Evolutionary conservation across 192 early-diverging fungal species (phyloP).

Genomic region (Lobosporangium transversale): DNA sequence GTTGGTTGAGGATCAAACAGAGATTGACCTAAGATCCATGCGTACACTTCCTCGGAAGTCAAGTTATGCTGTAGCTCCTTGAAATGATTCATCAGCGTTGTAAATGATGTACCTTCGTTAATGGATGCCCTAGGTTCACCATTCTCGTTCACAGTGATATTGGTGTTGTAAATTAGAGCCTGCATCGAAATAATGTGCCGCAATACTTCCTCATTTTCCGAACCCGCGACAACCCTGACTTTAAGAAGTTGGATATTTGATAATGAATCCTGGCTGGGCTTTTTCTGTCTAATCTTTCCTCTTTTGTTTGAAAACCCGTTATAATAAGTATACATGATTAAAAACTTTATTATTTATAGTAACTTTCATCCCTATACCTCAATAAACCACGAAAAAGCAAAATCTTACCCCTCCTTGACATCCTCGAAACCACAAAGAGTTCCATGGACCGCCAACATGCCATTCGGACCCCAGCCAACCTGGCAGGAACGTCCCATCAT

Average conservation of each 20-base stretch:
- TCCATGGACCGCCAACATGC: slow-evolving; percentile 71
- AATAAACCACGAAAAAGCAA: not conserved
- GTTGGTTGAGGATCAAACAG: slow-evolving; percentile 34
- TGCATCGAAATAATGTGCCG: slow-evolving; percentile 28
- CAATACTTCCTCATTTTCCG: slow-evolving; percentile 9
- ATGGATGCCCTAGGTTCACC: slow-evolving; percentile 27
- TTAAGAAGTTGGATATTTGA: slow-evolving; percentile 17
- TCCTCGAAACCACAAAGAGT: slow-evolving; percentile 21
- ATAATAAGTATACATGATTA: too few relatives aligned
- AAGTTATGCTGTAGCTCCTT: slow-evolving; percentile 25
- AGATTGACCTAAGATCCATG: slow-evolving; percentile 42
- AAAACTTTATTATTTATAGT: too few relatives aligned
- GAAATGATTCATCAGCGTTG: slow-evolving; percentile 24
- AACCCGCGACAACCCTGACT: slow-evolving; percentile 9
- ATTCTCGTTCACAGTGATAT: slow-evolving; percentile 24
- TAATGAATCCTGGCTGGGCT: not conserved
- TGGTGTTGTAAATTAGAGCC: slow-evolving; percentile 19
- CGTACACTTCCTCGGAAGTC: slow-evolving; percentile 37
- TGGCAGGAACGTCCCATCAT: slow-evolving; percentile 86
- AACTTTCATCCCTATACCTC: too few relatives aligned
- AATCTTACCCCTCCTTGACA: slow-evolving; percentile 40
- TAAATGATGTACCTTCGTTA: slow-evolving; percentile 26
- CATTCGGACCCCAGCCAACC: slow-evolving; percentile 86
- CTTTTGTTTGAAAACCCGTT: too few relatives aligned
- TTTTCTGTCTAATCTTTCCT: not conserved